These are phyloP conservation scores for Colletotrichum sp. DNA, from an alignment of 2,329 filamentous ascomycete genomes.

Conservation along the genomic window DNA sequence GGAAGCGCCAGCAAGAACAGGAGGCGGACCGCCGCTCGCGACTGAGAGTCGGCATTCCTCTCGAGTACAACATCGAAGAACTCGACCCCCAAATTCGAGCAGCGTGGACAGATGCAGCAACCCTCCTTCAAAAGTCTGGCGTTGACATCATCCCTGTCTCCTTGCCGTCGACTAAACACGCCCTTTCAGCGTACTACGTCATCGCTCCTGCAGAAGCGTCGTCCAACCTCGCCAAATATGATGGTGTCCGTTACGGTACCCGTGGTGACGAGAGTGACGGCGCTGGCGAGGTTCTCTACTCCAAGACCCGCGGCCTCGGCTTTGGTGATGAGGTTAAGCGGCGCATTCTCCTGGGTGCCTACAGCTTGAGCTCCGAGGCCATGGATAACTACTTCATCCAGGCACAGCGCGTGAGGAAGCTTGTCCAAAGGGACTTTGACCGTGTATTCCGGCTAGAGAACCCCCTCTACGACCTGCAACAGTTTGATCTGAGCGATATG, in stretches of 20 bases:
- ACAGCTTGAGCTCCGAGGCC: constrained; percentile 86
- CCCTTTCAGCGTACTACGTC: constrained; percentile 93
- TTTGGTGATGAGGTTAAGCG: constrained; percentile 88
- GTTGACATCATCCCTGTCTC: constrained; percentile 78
- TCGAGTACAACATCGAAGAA: constrained; percentile 89
- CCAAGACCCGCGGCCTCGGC: constrained; percentile 72
- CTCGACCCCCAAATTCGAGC: constrained; percentile 71
- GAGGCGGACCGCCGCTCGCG: constrained; percentile 22
- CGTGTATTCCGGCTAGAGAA: constrained; percentile 74
- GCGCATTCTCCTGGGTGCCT: constrained; percentile 87
- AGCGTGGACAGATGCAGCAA: constrained; percentile 71
- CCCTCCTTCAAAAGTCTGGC: constrained; percentile 65
- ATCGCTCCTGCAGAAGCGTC: constrained; percentile 94
- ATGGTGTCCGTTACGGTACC: constrained; percentile 89
- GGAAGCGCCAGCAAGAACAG: constrained; percentile 49
- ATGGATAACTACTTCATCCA: constrained; percentile 98
- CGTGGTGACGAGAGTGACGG: constrained; percentile 58
- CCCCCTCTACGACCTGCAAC: constrained; percentile 62
- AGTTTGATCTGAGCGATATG: constrained; percentile 67
- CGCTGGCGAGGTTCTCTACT: constrained; percentile 72
- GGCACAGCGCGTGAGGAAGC: constrained; percentile 83
- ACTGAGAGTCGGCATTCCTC: constrained; percentile 61
- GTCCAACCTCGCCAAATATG: constrained; percentile 96
- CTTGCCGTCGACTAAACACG: constrained; percentile 82
- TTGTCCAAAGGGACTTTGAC: constrained; percentile 89